A percentile compares a stretch with the other conserved stretches of the same genome.
Evolutionary conservation across 2,329 filamentous ascomycete genomes (phyloP).

Genomic region (Acrodontium crateriforme): DNA sequence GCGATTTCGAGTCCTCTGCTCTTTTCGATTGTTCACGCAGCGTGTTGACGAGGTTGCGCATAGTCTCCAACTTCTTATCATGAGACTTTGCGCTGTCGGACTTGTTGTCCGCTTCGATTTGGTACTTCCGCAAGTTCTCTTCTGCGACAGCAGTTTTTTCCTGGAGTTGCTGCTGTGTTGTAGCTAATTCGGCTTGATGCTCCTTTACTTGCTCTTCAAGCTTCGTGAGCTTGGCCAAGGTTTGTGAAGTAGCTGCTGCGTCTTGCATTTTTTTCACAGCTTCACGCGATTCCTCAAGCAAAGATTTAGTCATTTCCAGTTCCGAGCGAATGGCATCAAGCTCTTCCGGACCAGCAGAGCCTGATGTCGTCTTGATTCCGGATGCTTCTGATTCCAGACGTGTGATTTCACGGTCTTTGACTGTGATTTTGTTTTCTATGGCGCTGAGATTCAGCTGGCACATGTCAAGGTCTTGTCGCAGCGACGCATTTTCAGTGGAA

Average conservation of each 20-base stretch:
- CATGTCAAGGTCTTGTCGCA: conserved; percentile 58
- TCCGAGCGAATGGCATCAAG: not conserved
- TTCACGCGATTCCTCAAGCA: not conserved
- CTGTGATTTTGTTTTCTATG: conserved; percentile 27
- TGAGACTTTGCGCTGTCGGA: conserved; percentile 34
- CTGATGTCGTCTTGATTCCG: too few relatives aligned
- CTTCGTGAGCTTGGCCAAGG: too few relatives aligned
- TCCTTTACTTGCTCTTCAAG: conserved; percentile 34
- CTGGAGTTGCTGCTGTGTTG: conserved; percentile 32
- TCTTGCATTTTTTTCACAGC: not conserved
- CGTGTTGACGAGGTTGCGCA: conserved; percentile 42
- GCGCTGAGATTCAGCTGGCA: conserved; percentile 27
- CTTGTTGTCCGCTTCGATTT: conserved; percentile 32
- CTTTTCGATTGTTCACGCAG: conserved; percentile 40
- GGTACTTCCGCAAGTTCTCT: conserved; percentile 22
- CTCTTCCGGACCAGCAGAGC: too few relatives aligned
- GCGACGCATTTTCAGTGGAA: conserved; percentile 49
- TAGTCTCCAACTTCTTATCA: conserved; percentile 39
- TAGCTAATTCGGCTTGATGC: too few relatives aligned
- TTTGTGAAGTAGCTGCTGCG: too few relatives aligned
- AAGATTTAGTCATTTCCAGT: not conserved
- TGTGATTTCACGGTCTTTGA: conserved; percentile 10
- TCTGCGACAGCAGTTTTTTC: conserved; percentile 20
- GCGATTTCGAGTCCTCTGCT: conserved; percentile 36
- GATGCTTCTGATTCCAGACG: conserved; percentile 4